Percentiles rank a stretch among this genome's conserved stretches.
phyloP scores from a whole-genome alignment of 2,329 filamentous ascomycete species.

The Fusarium penzigii region DNA sequence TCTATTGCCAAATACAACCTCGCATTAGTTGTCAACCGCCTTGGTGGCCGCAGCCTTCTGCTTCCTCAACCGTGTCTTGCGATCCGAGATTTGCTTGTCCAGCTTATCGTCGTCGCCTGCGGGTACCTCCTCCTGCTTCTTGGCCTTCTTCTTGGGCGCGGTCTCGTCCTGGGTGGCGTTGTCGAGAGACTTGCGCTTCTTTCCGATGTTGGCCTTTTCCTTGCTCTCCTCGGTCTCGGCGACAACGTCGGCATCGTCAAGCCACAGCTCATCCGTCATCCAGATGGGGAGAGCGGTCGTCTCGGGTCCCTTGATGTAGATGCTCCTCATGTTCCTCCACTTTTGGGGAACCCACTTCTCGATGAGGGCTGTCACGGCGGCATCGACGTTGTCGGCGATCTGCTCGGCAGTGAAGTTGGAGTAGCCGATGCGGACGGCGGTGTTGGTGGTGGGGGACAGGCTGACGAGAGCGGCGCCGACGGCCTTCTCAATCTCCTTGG shows the following conservation, averaged over 20 bases:
- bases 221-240: constrained; percentile 56
- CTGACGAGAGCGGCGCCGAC: constrained; percentile 77
- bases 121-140: constrained; percentile 36
- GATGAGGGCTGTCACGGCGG: constrained; percentile 68
- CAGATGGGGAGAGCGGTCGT: constrained; percentile 92
- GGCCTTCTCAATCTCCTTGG: constrained; percentile 78
- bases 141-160: constrained; percentile 40
- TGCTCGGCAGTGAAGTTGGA: constrained; percentile 74
- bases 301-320: constrained; percentile 89
- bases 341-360: constrained; percentile 81
- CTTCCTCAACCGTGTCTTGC: constrained; percentile 59
- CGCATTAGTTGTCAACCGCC: constrained; percentile 45
- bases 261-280: constrained; percentile 90
- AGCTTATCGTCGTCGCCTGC: constrained; percentile 54
- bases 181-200: constrained; percentile 60
- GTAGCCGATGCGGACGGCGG: constrained; percentile 76
- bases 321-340: constrained; percentile 80
- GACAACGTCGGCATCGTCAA: constrained; percentile 73
- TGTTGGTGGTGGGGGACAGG: constrained; percentile 76
- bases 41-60: constrained; percentile 59
- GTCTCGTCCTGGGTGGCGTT: constrained; percentile 39
- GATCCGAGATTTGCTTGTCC: constrained; percentile 60
- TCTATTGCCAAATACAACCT: constrained; percentile 17
- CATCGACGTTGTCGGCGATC: constrained; percentile 77
- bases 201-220: constrained; percentile 61